These are phyloP conservation scores for Beauveria rudraprayagi DNA, from an alignment of 2,329 filamentous ascomycete genomes.

Conservation along the genomic window DNA sequence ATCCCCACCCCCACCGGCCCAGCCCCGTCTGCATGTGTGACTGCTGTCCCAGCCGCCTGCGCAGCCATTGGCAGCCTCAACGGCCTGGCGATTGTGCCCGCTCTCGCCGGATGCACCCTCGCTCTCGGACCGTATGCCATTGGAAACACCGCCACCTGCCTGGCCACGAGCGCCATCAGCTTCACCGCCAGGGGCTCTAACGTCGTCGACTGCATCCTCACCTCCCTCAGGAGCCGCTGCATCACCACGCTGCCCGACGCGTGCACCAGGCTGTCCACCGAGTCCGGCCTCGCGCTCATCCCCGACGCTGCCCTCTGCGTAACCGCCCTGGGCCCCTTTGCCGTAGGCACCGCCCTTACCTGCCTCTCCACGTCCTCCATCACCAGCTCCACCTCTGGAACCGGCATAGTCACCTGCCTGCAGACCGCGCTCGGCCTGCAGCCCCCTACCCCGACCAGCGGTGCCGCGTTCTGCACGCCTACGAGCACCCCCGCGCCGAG, in stretches of 20 bases:
- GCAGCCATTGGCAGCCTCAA: background rate
- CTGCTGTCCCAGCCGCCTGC: background rate
- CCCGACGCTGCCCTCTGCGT: constrained; percentile 1
- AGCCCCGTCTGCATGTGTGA: background rate
- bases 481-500: background rate
- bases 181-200: background rate
- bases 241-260: constrained; percentile 5
- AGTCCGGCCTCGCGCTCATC: background rate
- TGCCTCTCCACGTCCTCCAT: constrained; percentile 3
- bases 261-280: background rate
- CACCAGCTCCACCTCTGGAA: background rate
- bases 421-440: background rate
- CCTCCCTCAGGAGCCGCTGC: background rate
- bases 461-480: background rate
- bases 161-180: background rate
- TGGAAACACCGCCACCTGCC: background rate
- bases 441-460: background rate
- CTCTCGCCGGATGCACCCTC: background rate
- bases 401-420: background rate
- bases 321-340: constrained; percentile 11
- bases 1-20: background rate
- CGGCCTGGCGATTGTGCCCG: background rate
- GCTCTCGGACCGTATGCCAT: background rate
- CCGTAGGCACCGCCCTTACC: constrained; percentile 4
- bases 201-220: background rate